Evolutionary conservation across 1,284 basidiomycete species (phyloP).

Genomic region (Trametes polyzona): DNA sequence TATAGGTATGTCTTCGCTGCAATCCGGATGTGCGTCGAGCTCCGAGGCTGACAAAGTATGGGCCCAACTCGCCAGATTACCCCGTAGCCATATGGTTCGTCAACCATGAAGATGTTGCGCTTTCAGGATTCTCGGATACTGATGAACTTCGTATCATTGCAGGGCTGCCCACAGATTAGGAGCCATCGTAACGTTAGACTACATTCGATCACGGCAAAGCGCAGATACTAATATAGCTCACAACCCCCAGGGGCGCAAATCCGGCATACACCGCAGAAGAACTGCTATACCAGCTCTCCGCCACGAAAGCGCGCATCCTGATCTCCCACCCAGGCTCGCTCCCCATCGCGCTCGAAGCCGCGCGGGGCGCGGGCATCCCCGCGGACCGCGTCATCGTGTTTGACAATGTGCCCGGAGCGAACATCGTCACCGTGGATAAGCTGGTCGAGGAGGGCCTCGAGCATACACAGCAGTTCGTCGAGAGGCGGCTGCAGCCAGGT

Average conservation of each 20-base stretch:
- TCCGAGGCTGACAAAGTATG: too few relatives aligned
- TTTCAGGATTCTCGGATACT: slow-evolving; percentile 39
- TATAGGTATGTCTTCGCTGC: too few relatives aligned
- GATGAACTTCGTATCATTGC: neutral
- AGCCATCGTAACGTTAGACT: slow-evolving; percentile 50
- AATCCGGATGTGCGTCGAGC: slow-evolving; percentile 15
- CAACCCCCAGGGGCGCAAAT: slow-evolving; percentile 67
- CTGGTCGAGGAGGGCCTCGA: slow-evolving; percentile 55
- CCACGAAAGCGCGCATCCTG: slow-evolving; percentile 56
- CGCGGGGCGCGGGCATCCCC: slow-evolving; percentile 51
- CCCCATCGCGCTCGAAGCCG: slow-evolving; percentile 51
- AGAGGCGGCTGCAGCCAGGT: slow-evolving; percentile 54
- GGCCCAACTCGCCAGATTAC: slow-evolving; percentile 53
- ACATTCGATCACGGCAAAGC: neutral
- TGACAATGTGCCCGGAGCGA: slow-evolving; percentile 33
- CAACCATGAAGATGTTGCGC: neutral
- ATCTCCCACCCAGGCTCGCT: slow-evolving; percentile 58
- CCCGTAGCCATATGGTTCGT: slow-evolving; percentile 59
- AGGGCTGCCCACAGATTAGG: slow-evolving; percentile 72
- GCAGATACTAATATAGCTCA: neutral
- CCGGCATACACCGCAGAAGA: slow-evolving; percentile 68
- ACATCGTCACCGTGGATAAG: slow-evolving; percentile 48
- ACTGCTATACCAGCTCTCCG: slow-evolving; percentile 59
- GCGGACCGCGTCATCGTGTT: slow-evolving; percentile 58
- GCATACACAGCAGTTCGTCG: slow-evolving; percentile 46